These are phyloP conservation scores for Pythium phragmiticola DNA, from an alignment of 352 stramenopile species.

Conservation along the genomic window DNA sequence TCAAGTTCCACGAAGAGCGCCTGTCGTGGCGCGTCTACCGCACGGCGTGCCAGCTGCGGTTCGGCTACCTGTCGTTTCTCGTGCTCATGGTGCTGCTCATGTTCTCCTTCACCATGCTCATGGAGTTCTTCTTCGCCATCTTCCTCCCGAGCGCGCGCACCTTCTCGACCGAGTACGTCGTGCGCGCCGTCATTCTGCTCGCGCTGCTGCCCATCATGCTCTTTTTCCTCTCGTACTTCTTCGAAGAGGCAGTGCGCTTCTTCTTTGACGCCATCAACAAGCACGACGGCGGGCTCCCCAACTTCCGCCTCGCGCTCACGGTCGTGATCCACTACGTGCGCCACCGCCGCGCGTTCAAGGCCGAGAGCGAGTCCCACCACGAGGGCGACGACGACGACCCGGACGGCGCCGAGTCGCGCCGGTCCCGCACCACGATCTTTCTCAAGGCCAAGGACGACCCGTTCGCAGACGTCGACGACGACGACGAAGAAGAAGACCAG, in stretches of 20 bases:
- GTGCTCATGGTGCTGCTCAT: slow-evolving; percentile 90
- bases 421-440: slow-evolving; percentile 30
- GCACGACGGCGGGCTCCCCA: slow-evolving; percentile 73
- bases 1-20: slow-evolving; percentile 42
- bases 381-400: slow-evolving; percentile 47
- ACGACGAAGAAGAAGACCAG: slow-evolving; percentile 66
- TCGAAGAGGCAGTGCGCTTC: slow-evolving; percentile 78
- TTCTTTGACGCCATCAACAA: slow-evolving; percentile 87
- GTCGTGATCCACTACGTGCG: slow-evolving; percentile 86
- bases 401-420: not conserved
- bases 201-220: slow-evolving; percentile 70
- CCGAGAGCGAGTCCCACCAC: slow-evolving; percentile 54
- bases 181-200: slow-evolving; percentile 68
- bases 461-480: slow-evolving; percentile 69
- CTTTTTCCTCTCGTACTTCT: slow-evolving; percentile 83
- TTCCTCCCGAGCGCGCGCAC: slow-evolving; percentile 78
- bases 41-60: slow-evolving; percentile 75
- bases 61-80: slow-evolving; percentile 88
- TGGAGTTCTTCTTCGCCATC: slow-evolving; percentile 91
- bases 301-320: slow-evolving; percentile 82
- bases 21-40: slow-evolving; percentile 72
- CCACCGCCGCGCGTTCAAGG: slow-evolving; percentile 64
- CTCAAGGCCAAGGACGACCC: slow-evolving; percentile 64
- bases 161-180: slow-evolving; percentile 73
- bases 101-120: slow-evolving; percentile 87